These are phyloP conservation scores for Aspergillus sp. DNA, from an alignment of 2,329 filamentous ascomycete genomes.

Conservation along the genomic window DNA sequence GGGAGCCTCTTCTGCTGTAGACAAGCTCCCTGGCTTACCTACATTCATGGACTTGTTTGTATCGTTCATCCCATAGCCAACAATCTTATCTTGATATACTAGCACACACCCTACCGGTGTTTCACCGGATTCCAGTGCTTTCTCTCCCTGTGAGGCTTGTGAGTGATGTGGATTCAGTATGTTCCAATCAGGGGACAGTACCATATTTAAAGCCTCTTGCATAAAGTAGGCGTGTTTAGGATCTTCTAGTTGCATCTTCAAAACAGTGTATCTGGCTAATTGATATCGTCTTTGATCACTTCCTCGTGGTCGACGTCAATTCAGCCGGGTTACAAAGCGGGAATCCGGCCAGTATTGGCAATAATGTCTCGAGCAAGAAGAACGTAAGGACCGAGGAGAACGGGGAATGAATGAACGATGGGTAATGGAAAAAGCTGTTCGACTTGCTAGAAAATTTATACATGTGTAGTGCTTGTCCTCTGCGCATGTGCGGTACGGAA, in stretches of 20 bases:
- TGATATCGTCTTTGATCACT: no score
- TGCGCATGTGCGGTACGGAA: no score
- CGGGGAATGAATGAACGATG: no score
- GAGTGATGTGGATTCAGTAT: not conserved
- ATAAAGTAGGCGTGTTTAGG: conserved; percentile 64
- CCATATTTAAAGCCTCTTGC: conserved; percentile 83
- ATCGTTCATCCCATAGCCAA: conserved; percentile 93
- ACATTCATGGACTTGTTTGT: conserved; percentile 81
- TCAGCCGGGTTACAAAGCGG: no score
- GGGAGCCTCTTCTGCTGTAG: not conserved
- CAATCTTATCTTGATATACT: conserved; percentile 73
- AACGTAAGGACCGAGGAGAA: no score
- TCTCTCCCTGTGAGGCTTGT: conserved; percentile 62
- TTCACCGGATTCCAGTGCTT: conserved; percentile 81
- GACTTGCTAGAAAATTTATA: no score
- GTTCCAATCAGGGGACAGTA: conserved; percentile 35
- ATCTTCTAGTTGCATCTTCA: conserved; percentile 12
- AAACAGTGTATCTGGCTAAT: no score
- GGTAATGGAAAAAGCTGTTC: no score
- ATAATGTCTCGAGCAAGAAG: no score
- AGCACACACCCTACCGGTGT: conserved; percentile 96
- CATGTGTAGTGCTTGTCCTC: no score
- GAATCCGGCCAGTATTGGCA: no score
- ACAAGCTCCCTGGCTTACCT: conserved; percentile 18
- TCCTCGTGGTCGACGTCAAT: no score